These are phyloP conservation scores for Alternaria triticina DNA, from an alignment of 2,329 filamentous ascomycete genomes.

Conservation along the genomic window DNA sequence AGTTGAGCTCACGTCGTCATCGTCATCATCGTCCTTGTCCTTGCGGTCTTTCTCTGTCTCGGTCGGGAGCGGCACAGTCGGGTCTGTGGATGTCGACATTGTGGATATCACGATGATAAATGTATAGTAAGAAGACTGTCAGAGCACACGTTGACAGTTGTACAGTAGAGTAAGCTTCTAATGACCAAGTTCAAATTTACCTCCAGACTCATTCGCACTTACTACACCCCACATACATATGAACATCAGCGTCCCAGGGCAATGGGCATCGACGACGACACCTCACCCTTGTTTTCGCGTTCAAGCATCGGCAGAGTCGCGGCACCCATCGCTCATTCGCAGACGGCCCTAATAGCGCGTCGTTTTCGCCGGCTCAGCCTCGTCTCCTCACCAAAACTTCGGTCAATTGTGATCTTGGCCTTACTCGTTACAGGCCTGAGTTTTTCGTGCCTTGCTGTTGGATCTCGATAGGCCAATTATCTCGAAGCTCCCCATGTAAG, in stretches of 20 bases:
- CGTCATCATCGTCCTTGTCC: slow-evolving; percentile 16
- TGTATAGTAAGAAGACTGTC: not conserved
- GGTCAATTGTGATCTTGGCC: not conserved
- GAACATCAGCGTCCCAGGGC: not conserved
- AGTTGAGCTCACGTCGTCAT: slow-evolving; percentile 13
- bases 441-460: not conserved
- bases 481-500: not conserved
- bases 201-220: not conserved
- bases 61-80: slow-evolving; percentile 16
- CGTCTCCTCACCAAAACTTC: not conserved
- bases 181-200: not conserved
- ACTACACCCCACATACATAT: not conserved
- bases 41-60: slow-evolving; percentile 2
- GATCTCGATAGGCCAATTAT: not conserved
- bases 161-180: not conserved
- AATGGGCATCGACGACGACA: not conserved
- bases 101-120: not conserved
- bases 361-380: slow-evolving; percentile 9
- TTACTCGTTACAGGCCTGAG: not conserved
- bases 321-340: slow-evolving; percentile 4
- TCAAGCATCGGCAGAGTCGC: slow-evolving; percentile 3
- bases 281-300: not conserved
- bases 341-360: not conserved
- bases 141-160: not conserved
- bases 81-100: slow-evolving; percentile 17